phyloP scores from a whole-genome alignment of 306 rosid genomes.

The Betula pendula region DNA sequence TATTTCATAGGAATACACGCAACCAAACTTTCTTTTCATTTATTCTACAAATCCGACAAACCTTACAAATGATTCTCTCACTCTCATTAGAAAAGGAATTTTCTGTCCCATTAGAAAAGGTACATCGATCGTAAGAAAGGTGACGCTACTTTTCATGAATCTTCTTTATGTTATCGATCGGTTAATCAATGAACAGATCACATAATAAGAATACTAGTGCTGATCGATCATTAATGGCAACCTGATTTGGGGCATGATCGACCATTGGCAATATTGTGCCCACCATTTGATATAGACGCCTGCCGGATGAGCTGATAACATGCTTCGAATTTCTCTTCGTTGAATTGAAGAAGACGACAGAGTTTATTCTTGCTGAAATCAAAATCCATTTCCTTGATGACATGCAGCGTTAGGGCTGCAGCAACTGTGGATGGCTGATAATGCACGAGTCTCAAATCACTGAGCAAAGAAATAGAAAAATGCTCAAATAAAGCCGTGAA shows the following conservation, averaged over 20 bases:
- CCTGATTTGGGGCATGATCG: background rate
- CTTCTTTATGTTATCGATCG: no score
- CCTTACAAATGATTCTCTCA: no score
- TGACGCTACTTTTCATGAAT: no score
- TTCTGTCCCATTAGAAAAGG: no score
- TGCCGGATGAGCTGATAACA: background rate
- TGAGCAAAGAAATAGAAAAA: background rate
- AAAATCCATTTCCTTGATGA: background rate
- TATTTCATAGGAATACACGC: no score
- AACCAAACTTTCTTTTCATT: no score
- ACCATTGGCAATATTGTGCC: background rate
- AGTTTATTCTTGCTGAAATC: background rate
- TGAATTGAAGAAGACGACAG: background rate
- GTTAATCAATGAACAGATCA: no score
- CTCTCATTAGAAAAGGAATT: no score
- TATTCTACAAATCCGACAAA: no score
- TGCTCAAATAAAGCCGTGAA: constrained; percentile 1
- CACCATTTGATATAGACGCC: background rate
- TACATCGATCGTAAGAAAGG: no score
- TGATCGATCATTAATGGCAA: background rate
- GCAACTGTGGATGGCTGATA: background rate
- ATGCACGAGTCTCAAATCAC: background rate
- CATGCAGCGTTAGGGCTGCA: background rate
- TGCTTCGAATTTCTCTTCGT: background rate
- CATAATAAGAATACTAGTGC: no score